These are phyloP conservation scores for Hansenula sp. DNA, from an alignment of 1,139 yeast genomes.

Conservation along the genomic window DNA sequence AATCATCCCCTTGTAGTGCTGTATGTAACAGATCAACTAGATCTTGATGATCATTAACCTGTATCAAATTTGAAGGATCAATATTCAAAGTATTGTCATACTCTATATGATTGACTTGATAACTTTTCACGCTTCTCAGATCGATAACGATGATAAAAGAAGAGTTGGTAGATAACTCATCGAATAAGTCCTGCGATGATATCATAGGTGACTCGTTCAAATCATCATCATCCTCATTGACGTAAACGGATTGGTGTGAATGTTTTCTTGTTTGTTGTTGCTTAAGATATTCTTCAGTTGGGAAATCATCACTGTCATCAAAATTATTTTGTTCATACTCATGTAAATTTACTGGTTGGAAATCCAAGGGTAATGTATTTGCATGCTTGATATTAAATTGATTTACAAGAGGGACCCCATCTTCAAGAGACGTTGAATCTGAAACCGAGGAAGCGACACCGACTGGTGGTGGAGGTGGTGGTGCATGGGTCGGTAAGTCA, in stretches of 20 bases:
- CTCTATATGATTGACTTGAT: conserved; percentile 49
- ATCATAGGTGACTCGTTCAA: conserved; percentile 25
- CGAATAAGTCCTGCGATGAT: conserved; percentile 26
- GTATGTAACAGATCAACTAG: conserved; percentile 27
- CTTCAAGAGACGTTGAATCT: background rate
- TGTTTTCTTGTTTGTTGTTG: conserved; percentile 26
- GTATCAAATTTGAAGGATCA: conserved; percentile 46
- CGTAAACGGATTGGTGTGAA: conserved; percentile 34
- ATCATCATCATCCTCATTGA: conserved; percentile 20
- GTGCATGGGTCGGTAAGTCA: conserved; percentile 8
- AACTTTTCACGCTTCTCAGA: conserved; percentile 47
- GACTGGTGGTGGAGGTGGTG: conserved; percentile 9
- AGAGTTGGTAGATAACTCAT: conserved; percentile 19
- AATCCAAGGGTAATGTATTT: conserved; percentile 11
- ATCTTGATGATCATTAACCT: conserved; percentile 29
- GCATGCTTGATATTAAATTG: conserved; percentile 9
- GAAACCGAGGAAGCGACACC: conserved; percentile 1
- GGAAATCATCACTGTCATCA: background rate
- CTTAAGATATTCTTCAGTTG: conserved; percentile 4
- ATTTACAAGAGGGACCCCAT: background rate
- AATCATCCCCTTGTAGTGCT: conserved; percentile 33
- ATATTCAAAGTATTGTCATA: conserved; percentile 48
- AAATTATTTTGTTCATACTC: background rate
- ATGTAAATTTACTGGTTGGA: background rate
- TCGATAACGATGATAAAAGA: conserved; percentile 44